Evolutionary conservation across 495 filamentous ascomycete species (phyloP), one percentile per base, ranked within the genome.

Genomic region (Neurospora sp.): DNA sequence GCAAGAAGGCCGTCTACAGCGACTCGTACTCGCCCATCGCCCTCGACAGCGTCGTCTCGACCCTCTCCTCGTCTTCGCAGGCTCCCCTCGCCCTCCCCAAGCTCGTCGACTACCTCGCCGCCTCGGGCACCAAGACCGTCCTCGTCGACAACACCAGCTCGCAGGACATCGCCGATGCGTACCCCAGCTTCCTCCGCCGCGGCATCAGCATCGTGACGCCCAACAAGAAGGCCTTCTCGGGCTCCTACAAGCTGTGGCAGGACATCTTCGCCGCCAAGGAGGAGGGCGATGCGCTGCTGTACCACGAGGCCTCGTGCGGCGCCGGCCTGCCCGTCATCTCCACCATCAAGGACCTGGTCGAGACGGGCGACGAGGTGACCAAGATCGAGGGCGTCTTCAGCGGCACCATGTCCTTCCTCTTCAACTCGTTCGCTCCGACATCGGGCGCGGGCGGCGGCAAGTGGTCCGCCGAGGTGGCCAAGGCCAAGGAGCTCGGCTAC

Each of bases 311-410:
- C 44, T 95, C 93, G 42, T 93, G 96, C 10, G 96, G 96, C 42
- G 96, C 95, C 3, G 94, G 95, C 5, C 88, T 99, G 9, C 96
- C 96, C 3, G 91, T 98, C 38, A 90, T 98, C 73, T 96, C 92
- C 69, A 97, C 96, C 0, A 86, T 99, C 44, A 92, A 91, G 75
- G 96, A 98, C 76, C 87, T 99, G 5, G 86, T 97, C 14, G 90
- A 92, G 38, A 98, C 96, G 0, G 96, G 96, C 23, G 96, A 98
- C 79, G 85, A 93, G 78, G 90, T 98, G 2, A 90, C 85, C 72
- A 92, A 89, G 79, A 96, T 99, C 74, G 95, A 98, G 86, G 96
- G 95, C 73, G 94, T 99, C 14, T 98, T 98, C 84, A 95, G 92
- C 69, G 96, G 96, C 72, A 98, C 96, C 6, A 93, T 98, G 87